These are phyloP conservation scores for Yarrowia alimentaria DNA, from an alignment of 805 yeast genomes.

Conservation along the genomic window DNA sequence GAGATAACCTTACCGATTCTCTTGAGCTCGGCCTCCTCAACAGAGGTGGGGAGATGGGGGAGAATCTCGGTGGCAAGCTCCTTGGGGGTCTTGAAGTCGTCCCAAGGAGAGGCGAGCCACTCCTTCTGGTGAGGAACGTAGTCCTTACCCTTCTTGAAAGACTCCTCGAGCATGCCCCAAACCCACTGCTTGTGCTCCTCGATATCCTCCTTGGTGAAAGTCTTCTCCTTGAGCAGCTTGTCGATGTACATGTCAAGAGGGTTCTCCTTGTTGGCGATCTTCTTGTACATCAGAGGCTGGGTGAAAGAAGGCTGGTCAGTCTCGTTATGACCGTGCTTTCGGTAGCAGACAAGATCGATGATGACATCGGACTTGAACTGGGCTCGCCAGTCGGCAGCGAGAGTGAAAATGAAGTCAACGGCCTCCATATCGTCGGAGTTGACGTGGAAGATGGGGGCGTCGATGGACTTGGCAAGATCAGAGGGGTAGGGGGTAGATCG, in stretches of 20 bases:
- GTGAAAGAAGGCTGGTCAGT: conserved; percentile 99
- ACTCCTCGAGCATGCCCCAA: conserved; percentile 89
- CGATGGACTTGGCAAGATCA: conserved; percentile 92
- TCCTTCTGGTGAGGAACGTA: conserved; percentile 89
- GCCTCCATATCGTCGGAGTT: conserved; percentile 98
- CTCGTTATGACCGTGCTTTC: conserved; percentile 98
- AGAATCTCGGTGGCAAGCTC: conserved; percentile 93
- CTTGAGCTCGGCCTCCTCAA: conserved; percentile 66
- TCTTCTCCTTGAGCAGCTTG: conserved; percentile 77
- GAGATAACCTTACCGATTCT: conserved; percentile 77
- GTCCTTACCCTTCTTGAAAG: conserved; percentile 83
- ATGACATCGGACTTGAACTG: conserved; percentile 95
- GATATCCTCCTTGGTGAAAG: conserved; percentile 85
- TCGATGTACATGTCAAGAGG: conserved; percentile 83
- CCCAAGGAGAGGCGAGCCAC: conserved; percentile 99
- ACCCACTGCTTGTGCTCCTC: conserved; percentile 98
- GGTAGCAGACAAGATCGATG: conserved; percentile 95
- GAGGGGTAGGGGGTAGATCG: conserved; percentile 98
- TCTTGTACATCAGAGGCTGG: conserved; percentile 95
- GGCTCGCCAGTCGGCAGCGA: conserved; percentile 99
- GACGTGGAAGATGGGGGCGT: conserved; percentile 99
- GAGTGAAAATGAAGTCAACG: conserved; percentile 81
- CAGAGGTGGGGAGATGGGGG: conserved; percentile 95
- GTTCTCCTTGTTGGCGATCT: conserved; percentile 82
- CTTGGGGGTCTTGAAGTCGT: conserved; percentile 95